Base-by-base conservation (phyloP, 2,329 filamentous ascomycete genomes). In the Pseudocercospora cruenta region DNA sequence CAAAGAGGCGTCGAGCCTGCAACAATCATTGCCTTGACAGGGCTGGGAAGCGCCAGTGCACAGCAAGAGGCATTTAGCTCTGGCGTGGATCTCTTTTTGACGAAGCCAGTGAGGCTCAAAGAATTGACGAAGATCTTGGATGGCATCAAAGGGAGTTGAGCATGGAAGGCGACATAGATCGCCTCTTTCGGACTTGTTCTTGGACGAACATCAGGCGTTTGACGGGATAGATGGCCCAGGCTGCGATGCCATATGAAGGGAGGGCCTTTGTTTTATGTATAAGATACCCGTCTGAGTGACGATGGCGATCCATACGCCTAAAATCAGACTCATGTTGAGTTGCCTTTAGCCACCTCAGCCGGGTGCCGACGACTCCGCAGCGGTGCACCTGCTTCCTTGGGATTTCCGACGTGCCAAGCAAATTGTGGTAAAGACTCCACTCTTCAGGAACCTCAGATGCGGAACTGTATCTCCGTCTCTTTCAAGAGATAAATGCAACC, bases 11-110 rank as follows among this genome's bases (percentile, higher is more conserved):
- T 76, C 2, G 60, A 67, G 36, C 71, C 73, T 0, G 72, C 73
- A 0, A 70, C 63, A 4, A 73, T 78, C 43, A 72, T 78, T 12
- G 76, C 76, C 0, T 53, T 78, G 4, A 78, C 75, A 2, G 76
- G 75, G 0, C 58, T 77, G 58, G 74, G 72, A 3, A 72, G 70
- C 53, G 73, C 69, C 7, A 71, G 65, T 49, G 74, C 72, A 6
- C 75, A 76, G 66, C 70, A 73, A 10, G 74, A 75, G 47, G 76
- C 76, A 1, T 77, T 74, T 43, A 68, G 62, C 24, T 71, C 68
- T 1, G 77, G 76, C 0, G 69, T 77, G 2, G 73, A 78, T 64
- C 57, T 74, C 39, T 78, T 75, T 58, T 64, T 78, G 47, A 76
- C 76, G 7, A 78, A 77, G 63, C 73, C 72, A n/a, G 68, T 73